Conservation (phyloP, 306 rosid genomes). For the Rosa lucieae region DNA sequence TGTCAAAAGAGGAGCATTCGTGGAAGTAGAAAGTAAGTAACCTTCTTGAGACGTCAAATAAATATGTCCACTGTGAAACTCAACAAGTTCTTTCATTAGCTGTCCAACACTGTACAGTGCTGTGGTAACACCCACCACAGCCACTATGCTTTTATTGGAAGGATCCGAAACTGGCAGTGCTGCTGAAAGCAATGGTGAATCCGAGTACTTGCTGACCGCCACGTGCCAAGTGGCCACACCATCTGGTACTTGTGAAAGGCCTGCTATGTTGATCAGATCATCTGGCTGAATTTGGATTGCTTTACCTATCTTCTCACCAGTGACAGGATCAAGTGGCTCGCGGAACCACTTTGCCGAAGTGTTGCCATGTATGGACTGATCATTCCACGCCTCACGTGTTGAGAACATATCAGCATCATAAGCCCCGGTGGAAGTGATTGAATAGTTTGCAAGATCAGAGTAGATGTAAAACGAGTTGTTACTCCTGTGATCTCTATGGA, state of each 20-base stretch:
- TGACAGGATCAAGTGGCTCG: constrained; percentile 88
- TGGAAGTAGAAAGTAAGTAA: constrained; percentile 87
- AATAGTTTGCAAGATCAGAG: constrained; percentile 85
- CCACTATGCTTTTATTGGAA: constrained; percentile 78
- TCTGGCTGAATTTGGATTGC: constrained; percentile 83
- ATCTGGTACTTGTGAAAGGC: constrained; percentile 86
- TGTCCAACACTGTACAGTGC: constrained; percentile 95
- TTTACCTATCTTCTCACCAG: constrained; percentile 87
- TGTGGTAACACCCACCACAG: constrained; percentile 96
- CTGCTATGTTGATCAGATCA: constrained; percentile 83
- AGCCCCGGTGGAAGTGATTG: constrained; percentile 51
- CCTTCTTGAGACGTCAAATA: constrained; percentile 92
- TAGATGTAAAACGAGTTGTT: constrained; percentile 88
- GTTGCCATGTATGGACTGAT: constrained; percentile 66
- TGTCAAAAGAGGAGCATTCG: constrained; percentile 67
- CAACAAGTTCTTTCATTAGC: constrained; percentile 92
- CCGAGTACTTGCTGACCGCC: constrained; percentile 89
- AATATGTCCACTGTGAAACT: constrained; percentile 86
- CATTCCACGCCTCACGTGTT: constrained; percentile 58
- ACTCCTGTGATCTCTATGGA: constrained; percentile 84
- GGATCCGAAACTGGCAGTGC: constrained; percentile 92
- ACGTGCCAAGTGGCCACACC: constrained; percentile 99
- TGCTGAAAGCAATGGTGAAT: constrained; percentile 94
- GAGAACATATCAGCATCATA: constrained; percentile 39
- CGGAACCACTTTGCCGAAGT: constrained; percentile 83